A percentile compares a stretch with the other conserved stretches of the same genome.
These are phyloP conservation scores for Backusella australiensis DNA, from an alignment of 192 early-diverging fungal species.

Conservation along the genomic window DNA sequence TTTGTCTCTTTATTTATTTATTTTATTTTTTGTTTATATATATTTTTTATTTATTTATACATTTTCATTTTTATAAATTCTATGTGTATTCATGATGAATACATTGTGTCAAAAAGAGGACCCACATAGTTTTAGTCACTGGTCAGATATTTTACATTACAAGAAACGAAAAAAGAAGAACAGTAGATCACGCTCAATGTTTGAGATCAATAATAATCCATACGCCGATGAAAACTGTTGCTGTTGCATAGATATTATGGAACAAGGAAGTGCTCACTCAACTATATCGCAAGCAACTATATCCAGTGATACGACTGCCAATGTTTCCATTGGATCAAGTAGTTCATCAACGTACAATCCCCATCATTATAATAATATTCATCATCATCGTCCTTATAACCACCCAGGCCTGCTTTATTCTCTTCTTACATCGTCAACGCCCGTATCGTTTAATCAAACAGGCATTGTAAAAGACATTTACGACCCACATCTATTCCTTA, in stretches of 20 bases:
- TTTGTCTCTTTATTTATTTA: not conserved
- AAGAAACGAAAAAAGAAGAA: conserved; percentile 9
- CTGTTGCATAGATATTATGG: conserved; percentile 5
- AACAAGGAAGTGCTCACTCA: not conserved
- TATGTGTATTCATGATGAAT: not conserved
- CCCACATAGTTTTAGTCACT: not conserved
- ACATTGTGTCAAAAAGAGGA: conserved; percentile 2
- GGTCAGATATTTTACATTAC: conserved; percentile 10
- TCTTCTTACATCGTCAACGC: not conserved
- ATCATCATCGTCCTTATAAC: not conserved
- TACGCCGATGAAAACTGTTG: conserved; percentile 6
- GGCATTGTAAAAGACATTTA: not conserved
- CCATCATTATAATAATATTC: not conserved
- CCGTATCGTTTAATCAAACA: not conserved
- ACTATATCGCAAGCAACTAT: not conserved
- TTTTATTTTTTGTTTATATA: not conserved
- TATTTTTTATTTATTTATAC: not conserved
- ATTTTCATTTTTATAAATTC: not conserved
- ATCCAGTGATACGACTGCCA: not conserved
- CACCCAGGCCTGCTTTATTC: not conserved
- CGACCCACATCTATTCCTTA: conserved; percentile 1
- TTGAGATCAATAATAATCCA: conserved; percentile 3
- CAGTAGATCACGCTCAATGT: conserved; percentile 7
- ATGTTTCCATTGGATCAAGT: not conserved
- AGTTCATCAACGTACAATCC: not conserved